Evolutionary conservation across 768 basidiomycete species (phyloP).

Genomic region (Suillus fuscotomentosus): DNA sequence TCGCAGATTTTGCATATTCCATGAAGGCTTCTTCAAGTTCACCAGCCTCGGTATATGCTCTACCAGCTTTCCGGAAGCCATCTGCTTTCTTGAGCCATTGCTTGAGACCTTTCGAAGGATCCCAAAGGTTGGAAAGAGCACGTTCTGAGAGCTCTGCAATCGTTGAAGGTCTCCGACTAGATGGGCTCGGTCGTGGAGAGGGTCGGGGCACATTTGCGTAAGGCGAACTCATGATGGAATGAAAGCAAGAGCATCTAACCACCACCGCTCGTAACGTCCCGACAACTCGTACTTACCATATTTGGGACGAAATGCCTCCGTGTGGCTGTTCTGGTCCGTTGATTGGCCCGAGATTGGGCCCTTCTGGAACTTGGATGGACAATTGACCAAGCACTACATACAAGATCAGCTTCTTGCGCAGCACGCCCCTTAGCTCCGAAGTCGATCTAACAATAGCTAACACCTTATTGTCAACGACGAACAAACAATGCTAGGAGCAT

Average conservation of each 20-base stretch:
- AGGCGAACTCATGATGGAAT: slow-evolving; percentile 13
- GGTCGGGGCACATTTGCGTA: slow-evolving; percentile 3
- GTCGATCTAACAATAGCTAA: background rate
- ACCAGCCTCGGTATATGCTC: slow-evolving; percentile 41
- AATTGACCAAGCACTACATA: background rate
- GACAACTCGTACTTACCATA: background rate
- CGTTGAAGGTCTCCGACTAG: slow-evolving; percentile 46
- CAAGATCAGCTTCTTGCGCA: background rate
- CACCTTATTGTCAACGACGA: background rate
- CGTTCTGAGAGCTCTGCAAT: slow-evolving; percentile 66
- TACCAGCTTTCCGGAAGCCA: slow-evolving; percentile 55
- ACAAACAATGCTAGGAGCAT: background rate
- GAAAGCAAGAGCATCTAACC: slow-evolving; percentile 7
- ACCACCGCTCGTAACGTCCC: slow-evolving; percentile 6
- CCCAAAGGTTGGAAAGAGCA: slow-evolving; percentile 56
- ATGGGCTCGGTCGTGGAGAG: slow-evolving; percentile 8
- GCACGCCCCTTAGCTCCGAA: background rate
- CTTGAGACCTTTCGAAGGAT: slow-evolving; percentile 60
- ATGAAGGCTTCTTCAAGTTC: slow-evolving; percentile 76
- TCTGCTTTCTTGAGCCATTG: slow-evolving; percentile 65
- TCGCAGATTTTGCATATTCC: slow-evolving; percentile 69
- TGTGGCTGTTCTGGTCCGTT: slow-evolving; percentile 1
- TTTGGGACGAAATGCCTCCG: slow-evolving; percentile 1
- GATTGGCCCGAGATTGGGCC: background rate
- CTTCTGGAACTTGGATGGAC: background rate